Conservation (phyloP, 352 stramenopile species). For the Phytophthora ramorum region DNA sequence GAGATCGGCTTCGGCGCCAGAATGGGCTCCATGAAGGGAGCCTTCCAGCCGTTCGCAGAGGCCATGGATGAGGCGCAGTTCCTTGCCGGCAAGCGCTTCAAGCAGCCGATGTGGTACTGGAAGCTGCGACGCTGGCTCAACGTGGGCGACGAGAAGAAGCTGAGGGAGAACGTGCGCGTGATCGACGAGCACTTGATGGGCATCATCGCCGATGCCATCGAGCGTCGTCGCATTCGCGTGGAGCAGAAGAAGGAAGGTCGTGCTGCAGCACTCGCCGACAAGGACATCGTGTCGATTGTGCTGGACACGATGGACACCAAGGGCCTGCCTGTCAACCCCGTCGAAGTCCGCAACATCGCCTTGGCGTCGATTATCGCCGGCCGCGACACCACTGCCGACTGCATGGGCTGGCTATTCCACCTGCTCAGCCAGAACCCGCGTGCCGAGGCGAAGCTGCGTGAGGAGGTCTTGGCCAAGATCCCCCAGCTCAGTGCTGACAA, state of each 20-base stretch:
- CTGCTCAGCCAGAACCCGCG: slow-evolving; percentile 33
- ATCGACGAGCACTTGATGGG: slow-evolving; percentile 46
- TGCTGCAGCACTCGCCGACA: slow-evolving; percentile 17
- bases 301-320: slow-evolving; percentile 35
- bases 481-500: slow-evolving; percentile 26
- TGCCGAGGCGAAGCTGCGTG: slow-evolving; percentile 35
- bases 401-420: slow-evolving; percentile 58
- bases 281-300: slow-evolving; percentile 43
- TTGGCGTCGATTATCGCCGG: slow-evolving; percentile 78
- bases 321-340: slow-evolving; percentile 31
- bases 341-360: slow-evolving; percentile 63
- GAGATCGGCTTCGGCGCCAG: slow-evolving; percentile 53
- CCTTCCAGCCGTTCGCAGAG: slow-evolving; percentile 44
- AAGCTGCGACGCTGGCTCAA: slow-evolving; percentile 54
- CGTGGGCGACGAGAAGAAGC: slow-evolving; percentile 42
- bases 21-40: slow-evolving; percentile 38
- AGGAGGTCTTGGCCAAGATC: slow-evolving; percentile 31
- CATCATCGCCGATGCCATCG: slow-evolving; percentile 50
- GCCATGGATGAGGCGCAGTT: slow-evolving; percentile 43
- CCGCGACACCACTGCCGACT: slow-evolving; percentile 69
- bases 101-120: slow-evolving; percentile 47
- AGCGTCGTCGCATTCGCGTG: slow-evolving; percentile 25
- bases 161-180: slow-evolving; percentile 40
- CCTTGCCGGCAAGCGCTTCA: slow-evolving; percentile 37
- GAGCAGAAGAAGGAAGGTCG: slow-evolving; percentile 15